These are phyloP conservation scores for Hypericum perforatum DNA, from an alignment of 345 rosid genomes.

Conservation along the genomic window DNA sequence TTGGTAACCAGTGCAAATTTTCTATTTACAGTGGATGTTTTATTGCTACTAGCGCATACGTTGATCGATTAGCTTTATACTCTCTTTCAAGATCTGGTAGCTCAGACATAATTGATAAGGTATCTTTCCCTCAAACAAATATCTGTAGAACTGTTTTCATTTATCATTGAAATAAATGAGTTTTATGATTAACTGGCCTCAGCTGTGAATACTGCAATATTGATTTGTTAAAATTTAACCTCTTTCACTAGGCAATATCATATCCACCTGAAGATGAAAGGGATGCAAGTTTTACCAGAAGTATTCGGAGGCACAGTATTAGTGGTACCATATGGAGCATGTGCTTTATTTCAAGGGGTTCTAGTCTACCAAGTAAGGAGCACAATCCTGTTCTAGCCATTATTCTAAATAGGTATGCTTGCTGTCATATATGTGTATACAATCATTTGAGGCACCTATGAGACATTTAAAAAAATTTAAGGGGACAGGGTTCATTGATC, in stretches of 20 bases:
- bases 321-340: conserved; percentile 97
- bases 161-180: background rate
- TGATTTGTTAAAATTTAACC: conserved; percentile 18
- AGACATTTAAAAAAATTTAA: too few relatives aligned
- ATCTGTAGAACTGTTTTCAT: background rate
- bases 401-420: conserved; percentile 71
- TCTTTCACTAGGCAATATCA: conserved; percentile 35
- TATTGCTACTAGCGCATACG: conserved; percentile 78
- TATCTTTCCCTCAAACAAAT: conserved; percentile 14
- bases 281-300: conserved; percentile 29
- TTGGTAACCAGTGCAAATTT: background rate
- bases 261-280: conserved; percentile 69
- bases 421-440: conserved; percentile 14
- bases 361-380: conserved; percentile 44
- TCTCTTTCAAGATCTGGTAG: conserved; percentile 58
- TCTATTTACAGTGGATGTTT: conserved; percentile 55
- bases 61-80: conserved; percentile 68
- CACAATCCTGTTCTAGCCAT: conserved; percentile 77
- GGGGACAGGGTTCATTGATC: background rate
- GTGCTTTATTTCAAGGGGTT: conserved; percentile 70
- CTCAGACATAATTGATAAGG: conserved; percentile 65
- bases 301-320: conserved; percentile 26
- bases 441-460: conserved; percentile 14
- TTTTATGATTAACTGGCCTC: background rate
- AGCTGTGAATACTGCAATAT: conserved; percentile 8